A percentile compares a stretch with the other conserved stretches of the same genome.
phyloP scores from a whole-genome alignment of 768 basidiomycete genomes.

The Lanmaoa pseudosensibilis region DNA sequence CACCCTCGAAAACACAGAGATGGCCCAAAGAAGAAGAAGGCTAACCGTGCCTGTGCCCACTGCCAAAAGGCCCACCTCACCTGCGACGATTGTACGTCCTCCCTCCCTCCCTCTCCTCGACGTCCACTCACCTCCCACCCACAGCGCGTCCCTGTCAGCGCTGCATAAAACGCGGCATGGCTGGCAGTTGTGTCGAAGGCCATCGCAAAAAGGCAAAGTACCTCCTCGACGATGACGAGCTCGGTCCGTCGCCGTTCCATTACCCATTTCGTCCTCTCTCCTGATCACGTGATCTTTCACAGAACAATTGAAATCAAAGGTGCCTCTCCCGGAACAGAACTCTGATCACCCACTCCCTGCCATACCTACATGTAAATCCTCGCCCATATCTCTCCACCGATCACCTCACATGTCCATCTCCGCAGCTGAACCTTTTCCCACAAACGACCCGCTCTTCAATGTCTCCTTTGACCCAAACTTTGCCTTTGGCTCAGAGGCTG shows the following conservation, averaged over 20 bases:
- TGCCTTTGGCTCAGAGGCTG: conserved; percentile 84
- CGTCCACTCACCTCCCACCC: conserved; percentile 13
- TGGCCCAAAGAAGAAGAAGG: conserved; percentile 92
- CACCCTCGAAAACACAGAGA: conserved; percentile 59
- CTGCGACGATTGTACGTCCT: conserved; percentile 89
- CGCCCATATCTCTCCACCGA: not conserved
- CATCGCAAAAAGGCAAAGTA: conserved; percentile 98
- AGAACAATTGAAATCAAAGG: conserved; percentile 42
- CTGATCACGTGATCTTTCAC: conserved; percentile 32
- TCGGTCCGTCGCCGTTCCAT: conserved; percentile 52
- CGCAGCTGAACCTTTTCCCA: conserved; percentile 52
- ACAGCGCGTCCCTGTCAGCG: conserved; percentile 94
- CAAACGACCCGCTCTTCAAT: conserved; percentile 59
- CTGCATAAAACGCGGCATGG: conserved; percentile 92
- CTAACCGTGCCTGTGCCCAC: conserved; percentile 88
- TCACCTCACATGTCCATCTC: conserved; percentile 8
- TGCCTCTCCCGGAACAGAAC: conserved; percentile 26
- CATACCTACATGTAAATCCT: conserved; percentile 33
- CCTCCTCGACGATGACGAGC: conserved; percentile 89
- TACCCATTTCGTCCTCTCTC: not conserved
- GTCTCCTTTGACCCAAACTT: conserved; percentile 59
- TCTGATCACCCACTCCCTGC: conserved; percentile 31
- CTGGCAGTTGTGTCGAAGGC: conserved; percentile 87
- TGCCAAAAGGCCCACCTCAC: conserved; percentile 98
- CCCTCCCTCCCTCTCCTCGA: conserved; percentile 4